Evolutionary conservation across 192 early-diverging fungal species (phyloP).

Genomic region (Podila minutissima): DNA sequence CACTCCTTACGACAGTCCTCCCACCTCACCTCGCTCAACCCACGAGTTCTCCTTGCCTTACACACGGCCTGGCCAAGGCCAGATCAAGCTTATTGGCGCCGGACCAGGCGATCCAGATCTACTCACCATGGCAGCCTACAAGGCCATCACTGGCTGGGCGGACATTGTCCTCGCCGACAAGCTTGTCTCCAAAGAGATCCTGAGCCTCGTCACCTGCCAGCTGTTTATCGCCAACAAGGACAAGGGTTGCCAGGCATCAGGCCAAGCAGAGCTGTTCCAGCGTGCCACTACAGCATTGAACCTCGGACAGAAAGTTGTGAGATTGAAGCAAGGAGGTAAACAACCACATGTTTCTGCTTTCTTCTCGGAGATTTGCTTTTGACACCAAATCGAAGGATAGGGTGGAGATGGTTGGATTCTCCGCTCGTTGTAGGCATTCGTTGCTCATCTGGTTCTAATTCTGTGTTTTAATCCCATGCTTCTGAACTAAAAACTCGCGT

Average conservation of each 20-base stretch:
- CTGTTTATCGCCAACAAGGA: slow-evolving; percentile 77
- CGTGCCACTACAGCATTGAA: slow-evolving; percentile 69
- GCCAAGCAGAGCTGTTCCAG: slow-evolving; percentile 84
- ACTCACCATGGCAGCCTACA: slow-evolving; percentile 78
- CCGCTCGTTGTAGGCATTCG: too few relatives aligned
- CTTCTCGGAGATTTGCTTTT: too few relatives aligned
- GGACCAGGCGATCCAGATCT: slow-evolving; percentile 88
- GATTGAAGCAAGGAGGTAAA: slow-evolving; percentile 87
- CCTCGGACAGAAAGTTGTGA: slow-evolving; percentile 77
- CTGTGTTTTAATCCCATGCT: background rate
- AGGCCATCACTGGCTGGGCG: slow-evolving; percentile 70
- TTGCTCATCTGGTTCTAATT: background rate
- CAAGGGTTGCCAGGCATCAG: slow-evolving; percentile 76
- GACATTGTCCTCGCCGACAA: slow-evolving; percentile 89
- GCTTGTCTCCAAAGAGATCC: slow-evolving; percentile 73
- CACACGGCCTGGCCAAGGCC: slow-evolving; percentile 43
- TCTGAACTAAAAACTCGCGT: background rate
- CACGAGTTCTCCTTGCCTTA: background rate
- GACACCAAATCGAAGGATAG: too few relatives aligned
- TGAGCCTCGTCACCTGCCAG: slow-evolving; percentile 58
- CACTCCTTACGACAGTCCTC: slow-evolving; percentile 39
- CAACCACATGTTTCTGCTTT: too few relatives aligned
- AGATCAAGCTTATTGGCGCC: slow-evolving; percentile 81
- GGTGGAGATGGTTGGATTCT: too few relatives aligned
- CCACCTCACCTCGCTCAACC: slow-evolving; percentile 20